phyloP scores from a whole-genome alignment of 148 eudicot species.

The Hydrangea macrophylla region DNA sequence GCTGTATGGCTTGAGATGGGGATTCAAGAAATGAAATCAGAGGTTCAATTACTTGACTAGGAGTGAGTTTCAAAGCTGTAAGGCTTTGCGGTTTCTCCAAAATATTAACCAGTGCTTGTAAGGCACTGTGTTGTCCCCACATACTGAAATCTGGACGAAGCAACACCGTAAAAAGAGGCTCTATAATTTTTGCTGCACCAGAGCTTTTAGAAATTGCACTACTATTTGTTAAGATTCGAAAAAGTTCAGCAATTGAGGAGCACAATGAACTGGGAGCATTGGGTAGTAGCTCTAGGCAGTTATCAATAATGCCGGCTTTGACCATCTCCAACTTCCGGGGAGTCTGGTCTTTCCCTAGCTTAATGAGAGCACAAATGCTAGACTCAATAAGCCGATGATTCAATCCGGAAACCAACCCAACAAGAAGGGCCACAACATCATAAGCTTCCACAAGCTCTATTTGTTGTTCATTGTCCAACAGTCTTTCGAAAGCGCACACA shows the following conservation, averaged over 20 bases:
- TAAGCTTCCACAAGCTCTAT: constrained; percentile 45
- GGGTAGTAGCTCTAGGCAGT: constrained; percentile 59
- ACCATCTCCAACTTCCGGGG: constrained; percentile 78
- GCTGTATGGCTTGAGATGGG: constrained; percentile 78
- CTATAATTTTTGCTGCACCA: constrained; percentile 54
- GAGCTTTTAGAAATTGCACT: constrained; percentile 65
- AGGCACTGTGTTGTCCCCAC: constrained; percentile 79
- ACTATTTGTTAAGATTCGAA: constrained; percentile 76
- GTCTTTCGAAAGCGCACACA: constrained; percentile 67
- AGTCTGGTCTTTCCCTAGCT: constrained; percentile 70
- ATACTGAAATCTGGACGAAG: constrained; percentile 57
- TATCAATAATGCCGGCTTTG: constrained; percentile 59
- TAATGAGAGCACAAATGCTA: constrained; percentile 58
- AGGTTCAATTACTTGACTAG: constrained; percentile 72
- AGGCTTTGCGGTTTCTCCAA: constrained; percentile 80
- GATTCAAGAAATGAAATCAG: constrained; percentile 66
- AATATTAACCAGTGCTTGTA: constrained; percentile 82
- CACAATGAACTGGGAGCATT: constrained; percentile 58
- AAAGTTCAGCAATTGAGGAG: constrained; percentile 62
- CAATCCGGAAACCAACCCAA: constrained; percentile 63
- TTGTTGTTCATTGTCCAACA: constrained; percentile 60
- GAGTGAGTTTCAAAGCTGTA: constrained; percentile 51
- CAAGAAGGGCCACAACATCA: constrained; percentile 56
- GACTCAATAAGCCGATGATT: constrained; percentile 64
- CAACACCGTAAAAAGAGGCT: constrained; percentile 65